These are phyloP conservation scores for Melampsora americana DNA, from an alignment of 1,284 basidiomycete species.

Conservation along the genomic window DNA sequence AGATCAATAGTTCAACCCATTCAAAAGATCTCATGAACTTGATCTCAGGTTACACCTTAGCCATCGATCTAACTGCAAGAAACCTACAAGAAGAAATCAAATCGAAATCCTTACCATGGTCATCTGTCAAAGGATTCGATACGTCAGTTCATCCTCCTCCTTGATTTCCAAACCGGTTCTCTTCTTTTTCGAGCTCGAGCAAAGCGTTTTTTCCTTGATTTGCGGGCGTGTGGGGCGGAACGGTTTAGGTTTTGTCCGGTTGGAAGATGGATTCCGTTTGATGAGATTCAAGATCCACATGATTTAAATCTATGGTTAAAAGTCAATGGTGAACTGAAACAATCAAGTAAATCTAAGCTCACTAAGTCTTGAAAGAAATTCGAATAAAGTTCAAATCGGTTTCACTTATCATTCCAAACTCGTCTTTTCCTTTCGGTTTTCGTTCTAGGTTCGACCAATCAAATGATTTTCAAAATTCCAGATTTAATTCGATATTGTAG, in stretches of 20 bases:
- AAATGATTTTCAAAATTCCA: constrained; percentile 42
- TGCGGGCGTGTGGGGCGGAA: background rate
- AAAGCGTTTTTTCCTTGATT: background rate
- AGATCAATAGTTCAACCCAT: constrained; percentile 1
- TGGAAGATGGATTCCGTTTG: constrained; percentile 26
- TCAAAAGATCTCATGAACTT: constrained; percentile 11
- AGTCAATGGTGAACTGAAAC: constrained; percentile 29
- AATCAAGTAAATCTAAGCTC: constrained; percentile 1
- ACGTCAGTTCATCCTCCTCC: constrained; percentile 17
- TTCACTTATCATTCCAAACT: background rate
- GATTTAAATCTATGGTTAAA: constrained; percentile 30
- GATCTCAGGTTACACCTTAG: constrained; percentile 31
- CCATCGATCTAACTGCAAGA: constrained; percentile 32
- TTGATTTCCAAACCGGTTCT: background rate
- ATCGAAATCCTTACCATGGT: constrained; percentile 15
- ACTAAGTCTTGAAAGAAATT: too few relatives aligned
- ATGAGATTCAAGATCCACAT: constrained; percentile 16
- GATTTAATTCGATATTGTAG: constrained; percentile 31
- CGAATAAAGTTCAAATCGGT: too few relatives aligned
- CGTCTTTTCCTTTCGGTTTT: background rate
- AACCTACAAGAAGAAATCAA: constrained; percentile 34
- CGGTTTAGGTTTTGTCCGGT: constrained; percentile 40
- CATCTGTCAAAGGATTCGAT: constrained; percentile 34
- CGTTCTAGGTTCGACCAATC: constrained; percentile 15
- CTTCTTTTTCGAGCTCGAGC: background rate